These are phyloP conservation scores for Gamarada debralockiae DNA, from an alignment of 495 filamentous ascomycete species.

Conservation along the genomic window DNA sequence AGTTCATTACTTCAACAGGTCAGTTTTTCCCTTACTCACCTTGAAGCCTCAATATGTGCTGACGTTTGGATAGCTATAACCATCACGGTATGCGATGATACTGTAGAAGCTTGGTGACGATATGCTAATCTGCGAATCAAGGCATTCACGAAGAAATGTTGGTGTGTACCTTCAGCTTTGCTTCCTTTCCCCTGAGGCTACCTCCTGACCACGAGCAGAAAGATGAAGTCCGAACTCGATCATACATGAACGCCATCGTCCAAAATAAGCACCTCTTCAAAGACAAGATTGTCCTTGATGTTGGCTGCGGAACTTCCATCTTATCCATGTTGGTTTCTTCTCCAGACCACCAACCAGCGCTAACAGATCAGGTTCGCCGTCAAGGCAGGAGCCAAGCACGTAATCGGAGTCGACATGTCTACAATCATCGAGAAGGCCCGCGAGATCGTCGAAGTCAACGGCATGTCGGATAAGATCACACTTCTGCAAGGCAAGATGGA, in stretches of 20 bases:
- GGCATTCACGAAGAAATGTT: conserved; percentile 98
- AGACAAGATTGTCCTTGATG: conserved; percentile 86
- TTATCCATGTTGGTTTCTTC: conserved; percentile 64
- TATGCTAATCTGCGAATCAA: conserved; percentile 32
- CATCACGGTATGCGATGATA: conserved; percentile 71
- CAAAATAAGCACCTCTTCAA: conserved; percentile 90
- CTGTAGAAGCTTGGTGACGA: background rate
- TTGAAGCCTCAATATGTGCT: conserved; percentile 17
- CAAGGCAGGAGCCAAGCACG: conserved; percentile 81
- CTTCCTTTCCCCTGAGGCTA: conserved; percentile 10
- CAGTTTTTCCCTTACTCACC: conserved; percentile 30
- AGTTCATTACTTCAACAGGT: conserved; percentile 97
- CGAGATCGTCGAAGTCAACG: conserved; percentile 80
- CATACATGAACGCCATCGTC: conserved; percentile 95
- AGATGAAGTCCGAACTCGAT: conserved; percentile 94
- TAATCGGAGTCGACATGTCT: conserved; percentile 92
- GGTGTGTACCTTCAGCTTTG: conserved; percentile 52
- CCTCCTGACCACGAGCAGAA: conserved; percentile 52
- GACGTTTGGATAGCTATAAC: conserved; percentile 68
- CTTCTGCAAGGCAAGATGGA: conserved; percentile 87
- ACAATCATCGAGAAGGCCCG: conserved; percentile 86
- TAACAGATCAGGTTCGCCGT: conserved; percentile 65
- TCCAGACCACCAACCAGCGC: background rate
- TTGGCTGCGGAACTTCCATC: conserved; percentile 90
- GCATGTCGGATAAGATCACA: conserved; percentile 74